Base-by-base conservation (phyloP, 2,329 filamentous ascomycete species). In the Aspergillus arachidicola region DNA sequence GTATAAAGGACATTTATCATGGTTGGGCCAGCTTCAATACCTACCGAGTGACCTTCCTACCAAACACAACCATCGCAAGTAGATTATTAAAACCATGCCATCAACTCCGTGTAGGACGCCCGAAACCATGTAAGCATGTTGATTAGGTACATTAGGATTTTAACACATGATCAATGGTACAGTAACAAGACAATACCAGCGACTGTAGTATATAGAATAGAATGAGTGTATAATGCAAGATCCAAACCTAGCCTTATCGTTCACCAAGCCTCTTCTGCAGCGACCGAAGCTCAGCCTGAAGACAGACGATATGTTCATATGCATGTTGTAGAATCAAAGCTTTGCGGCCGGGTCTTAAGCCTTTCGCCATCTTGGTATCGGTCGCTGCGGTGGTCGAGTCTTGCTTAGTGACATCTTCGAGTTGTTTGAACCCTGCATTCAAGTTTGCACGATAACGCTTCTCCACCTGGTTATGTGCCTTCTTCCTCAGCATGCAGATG, bases 401-500 rank as follows among this genome's bases (percentile, higher is more conserved):
- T 38, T 36, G 51, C 19, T 55, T 55, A 2, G 51, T 55, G 32
- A 55, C 30, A 19, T 55, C 51, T n/a, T 55, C 51, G 1, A 55
- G 21, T 21, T 55, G 51, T 23, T 55, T 55, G 12, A 55, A 55
- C n/a, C 51, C 51, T 3, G 51, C 51, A 21, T 55, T 55, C 51
- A 55, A 32, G 32, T 55, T 55, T 3, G 51, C 51, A 6, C 51
- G 51, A 21, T 55, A 55, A 5, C 51, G 32, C 21, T 55, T 55
- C 14, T 55, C 51, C 5, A 55, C 51, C 12, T 55, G 51, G 26
- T 55, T 55, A 16, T 55, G 51, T 26, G 51, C 51, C 32, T 55
- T 55, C 34, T 55, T 55, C 11, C 51, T 21, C 6, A 55, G 19
- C 51, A 55, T 23, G 21, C 51, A 55, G 21, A 55, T 26, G 2